phyloP scores from a whole-genome alignment of 306 rosid genomes.

The Lathyrus sativus region DNA sequence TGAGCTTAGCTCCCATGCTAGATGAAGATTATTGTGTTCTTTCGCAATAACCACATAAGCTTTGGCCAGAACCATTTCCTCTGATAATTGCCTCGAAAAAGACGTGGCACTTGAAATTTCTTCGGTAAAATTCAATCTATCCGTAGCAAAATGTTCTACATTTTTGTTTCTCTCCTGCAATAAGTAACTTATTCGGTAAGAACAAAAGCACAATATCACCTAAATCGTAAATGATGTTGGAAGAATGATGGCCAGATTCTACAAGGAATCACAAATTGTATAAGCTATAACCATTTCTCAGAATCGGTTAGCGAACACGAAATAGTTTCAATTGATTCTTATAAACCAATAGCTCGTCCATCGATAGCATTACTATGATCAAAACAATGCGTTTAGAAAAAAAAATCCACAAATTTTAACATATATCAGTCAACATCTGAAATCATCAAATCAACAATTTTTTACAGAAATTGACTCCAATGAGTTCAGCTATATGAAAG shows the following conservation, averaged over 20 bases:
- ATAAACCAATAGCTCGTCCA: no score
- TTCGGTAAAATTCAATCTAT: constrained; percentile 65
- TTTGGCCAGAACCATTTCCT: constrained; percentile 87
- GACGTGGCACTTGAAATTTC: constrained; percentile 75
- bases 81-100: constrained; percentile 80
- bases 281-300: neutral
- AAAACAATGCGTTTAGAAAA: neutral
- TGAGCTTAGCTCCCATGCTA: constrained; percentile 90
- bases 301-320: neutral
- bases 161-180: constrained; percentile 65
- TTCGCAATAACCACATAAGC: constrained; percentile 89
- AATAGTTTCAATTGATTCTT: neutral
- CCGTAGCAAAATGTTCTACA: constrained; percentile 49
- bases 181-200: constrained; percentile 30
- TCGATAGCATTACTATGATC: neutral
- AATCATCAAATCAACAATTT: no score
- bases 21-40: constrained; percentile 89
- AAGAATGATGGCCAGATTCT: neutral
- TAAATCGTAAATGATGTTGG: neutral
- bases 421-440: no score
- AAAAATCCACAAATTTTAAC: no score
- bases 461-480: no score
- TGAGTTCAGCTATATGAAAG: no score
- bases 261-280: constrained; percentile 4
- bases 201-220: neutral